Conservation (phyloP, 208 protist species). For the Leishmania mexicana region DNA sequence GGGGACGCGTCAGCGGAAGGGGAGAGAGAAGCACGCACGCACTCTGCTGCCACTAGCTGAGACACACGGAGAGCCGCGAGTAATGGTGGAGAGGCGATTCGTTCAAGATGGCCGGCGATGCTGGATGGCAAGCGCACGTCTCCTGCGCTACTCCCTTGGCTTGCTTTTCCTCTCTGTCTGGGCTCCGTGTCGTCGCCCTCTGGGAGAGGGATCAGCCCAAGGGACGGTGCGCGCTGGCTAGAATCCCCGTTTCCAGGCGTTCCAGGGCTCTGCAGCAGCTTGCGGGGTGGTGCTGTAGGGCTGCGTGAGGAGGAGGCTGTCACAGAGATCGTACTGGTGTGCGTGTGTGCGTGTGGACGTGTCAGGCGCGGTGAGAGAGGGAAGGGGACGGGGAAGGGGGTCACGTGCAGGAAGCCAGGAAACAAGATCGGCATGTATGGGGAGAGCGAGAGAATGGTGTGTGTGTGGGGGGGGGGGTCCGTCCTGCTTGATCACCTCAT, state of each 20-base stretch:
- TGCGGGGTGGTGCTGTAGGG: too few relatives aligned
- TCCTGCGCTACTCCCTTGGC: neutral
- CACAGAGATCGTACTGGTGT: neutral
- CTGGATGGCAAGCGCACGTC: neutral
- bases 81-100: conserved; percentile 9
- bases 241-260: neutral
- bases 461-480: too few relatives aligned
- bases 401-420: neutral
- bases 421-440: neutral
- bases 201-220: neutral
- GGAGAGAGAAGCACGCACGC: neutral
- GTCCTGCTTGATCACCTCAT: too few relatives aligned
- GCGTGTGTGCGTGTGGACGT: neutral
- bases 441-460: neutral
- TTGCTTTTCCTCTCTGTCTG: neutral
- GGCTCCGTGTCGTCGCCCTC: too few relatives aligned
- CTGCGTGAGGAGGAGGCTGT: neutral
- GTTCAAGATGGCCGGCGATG: neutral
- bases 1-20: neutral
- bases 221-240: neutral
- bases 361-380: neutral
- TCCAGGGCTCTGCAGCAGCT: neutral
- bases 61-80: neutral
- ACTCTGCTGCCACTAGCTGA: neutral
- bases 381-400: neutral